phyloP scores from a whole-genome alignment of 352 stramenopile genomes.

The Plasmopara viticola region DNA sequence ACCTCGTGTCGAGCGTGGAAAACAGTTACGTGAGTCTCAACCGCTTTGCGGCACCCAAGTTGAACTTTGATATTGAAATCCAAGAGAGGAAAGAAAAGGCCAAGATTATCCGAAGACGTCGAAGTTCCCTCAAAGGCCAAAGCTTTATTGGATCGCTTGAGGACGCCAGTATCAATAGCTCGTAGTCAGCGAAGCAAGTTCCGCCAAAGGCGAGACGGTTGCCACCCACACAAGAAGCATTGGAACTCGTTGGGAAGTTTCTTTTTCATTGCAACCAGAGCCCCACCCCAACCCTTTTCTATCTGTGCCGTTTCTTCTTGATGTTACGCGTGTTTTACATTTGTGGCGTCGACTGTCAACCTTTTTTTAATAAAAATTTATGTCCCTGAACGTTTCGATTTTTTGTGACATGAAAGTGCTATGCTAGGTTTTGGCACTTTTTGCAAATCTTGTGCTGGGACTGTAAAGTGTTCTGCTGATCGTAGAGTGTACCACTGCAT shows the following conservation, averaged over 20 bases:
- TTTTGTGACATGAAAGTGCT: neutral
- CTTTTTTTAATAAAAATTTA: constrained; percentile 10
- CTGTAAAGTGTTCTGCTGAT: too few relatives aligned
- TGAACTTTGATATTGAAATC: constrained; percentile 62
- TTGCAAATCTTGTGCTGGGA: too few relatives aligned
- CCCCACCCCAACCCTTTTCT: neutral
- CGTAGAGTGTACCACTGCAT: too few relatives aligned
- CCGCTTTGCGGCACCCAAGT: constrained; percentile 60
- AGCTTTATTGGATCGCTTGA: constrained; percentile 31
- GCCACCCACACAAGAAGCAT: constrained; percentile 10
- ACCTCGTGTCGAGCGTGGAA: constrained; percentile 51
- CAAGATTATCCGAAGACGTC: constrained; percentile 48
- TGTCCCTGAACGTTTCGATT: neutral
- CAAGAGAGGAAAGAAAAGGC: constrained; percentile 72
- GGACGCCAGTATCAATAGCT: constrained; percentile 9
- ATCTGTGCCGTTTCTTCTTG: constrained; percentile 3
- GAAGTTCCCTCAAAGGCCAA: constrained; percentile 38
- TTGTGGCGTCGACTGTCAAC: constrained; percentile 18
- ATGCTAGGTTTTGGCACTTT: neutral
- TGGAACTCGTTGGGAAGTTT: constrained; percentile 22
- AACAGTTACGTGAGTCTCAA: constrained; percentile 77
- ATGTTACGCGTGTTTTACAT: constrained; percentile 12
- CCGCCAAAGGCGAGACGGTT: constrained; percentile 22
- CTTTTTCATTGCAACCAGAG: constrained; percentile 8
- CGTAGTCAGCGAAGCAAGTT: constrained; percentile 16